phyloP scores from a whole-genome alignment of 768 basidiomycete genomes.

The Gloeophyllum trabeum region DNA sequence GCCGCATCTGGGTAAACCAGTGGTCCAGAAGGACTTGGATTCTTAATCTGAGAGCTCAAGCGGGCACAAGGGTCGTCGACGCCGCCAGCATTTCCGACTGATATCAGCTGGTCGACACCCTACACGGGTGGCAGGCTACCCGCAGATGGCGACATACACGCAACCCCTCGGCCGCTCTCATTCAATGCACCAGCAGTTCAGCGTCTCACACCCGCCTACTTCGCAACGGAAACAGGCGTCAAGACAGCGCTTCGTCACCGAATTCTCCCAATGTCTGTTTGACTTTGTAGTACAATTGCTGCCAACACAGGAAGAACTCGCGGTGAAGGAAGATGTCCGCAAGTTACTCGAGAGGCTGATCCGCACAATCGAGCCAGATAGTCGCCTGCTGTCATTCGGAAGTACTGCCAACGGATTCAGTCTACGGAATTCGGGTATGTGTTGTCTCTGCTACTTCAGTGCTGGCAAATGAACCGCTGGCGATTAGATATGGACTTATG shows the following conservation, averaged over 20 bases:
- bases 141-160: background rate
- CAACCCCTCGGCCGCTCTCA: background rate
- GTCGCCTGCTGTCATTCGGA: slow-evolving; percentile 86
- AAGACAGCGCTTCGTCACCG: slow-evolving; percentile 57
- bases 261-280: slow-evolving; percentile 85
- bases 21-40: too few relatives aligned
- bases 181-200: background rate
- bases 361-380: slow-evolving; percentile 87
- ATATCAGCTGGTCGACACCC: too few relatives aligned
- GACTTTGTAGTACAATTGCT: slow-evolving; percentile 90
- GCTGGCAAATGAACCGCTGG: background rate
- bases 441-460: background rate
- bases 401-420: slow-evolving; percentile 97
- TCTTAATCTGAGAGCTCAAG: too few relatives aligned
- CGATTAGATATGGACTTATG: slow-evolving; percentile 97
- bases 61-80: too few relatives aligned
- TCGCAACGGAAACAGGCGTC: slow-evolving; percentile 23
- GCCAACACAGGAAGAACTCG: slow-evolving; percentile 82
- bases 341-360: slow-evolving; percentile 93
- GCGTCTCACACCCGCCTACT: background rate
- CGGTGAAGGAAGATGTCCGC: slow-evolving; percentile 92
- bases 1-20: too few relatives aligned
- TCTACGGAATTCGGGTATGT: slow-evolving; percentile 82
- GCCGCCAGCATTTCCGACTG: too few relatives aligned
- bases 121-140: background rate